phyloP scores from a whole-genome alignment of 768 basidiomycete species.

The Boletus bicolor region DNA sequence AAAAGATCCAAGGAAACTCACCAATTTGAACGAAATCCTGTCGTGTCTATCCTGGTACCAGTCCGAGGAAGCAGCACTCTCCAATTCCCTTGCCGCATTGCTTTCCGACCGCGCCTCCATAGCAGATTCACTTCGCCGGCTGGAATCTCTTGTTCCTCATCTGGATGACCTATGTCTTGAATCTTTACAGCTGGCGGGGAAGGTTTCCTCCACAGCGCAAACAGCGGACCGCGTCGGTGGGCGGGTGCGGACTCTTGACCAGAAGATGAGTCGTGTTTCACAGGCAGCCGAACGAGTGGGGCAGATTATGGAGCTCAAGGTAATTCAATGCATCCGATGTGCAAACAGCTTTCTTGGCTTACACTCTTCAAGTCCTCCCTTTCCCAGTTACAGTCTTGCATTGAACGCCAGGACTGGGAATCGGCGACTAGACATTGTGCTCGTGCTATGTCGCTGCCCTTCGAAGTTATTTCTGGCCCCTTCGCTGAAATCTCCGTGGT shows the following conservation, averaged over 20 bases:
- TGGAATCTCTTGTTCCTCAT: conserved; percentile 57
- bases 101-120: conserved; percentile 70
- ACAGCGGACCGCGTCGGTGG: conserved; percentile 91
- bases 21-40: conserved; percentile 64
- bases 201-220: conserved; percentile 67
- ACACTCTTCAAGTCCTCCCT: conserved; percentile 57
- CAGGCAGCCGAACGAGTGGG: conserved; percentile 90
- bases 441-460: conserved; percentile 82
- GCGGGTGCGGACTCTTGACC: conserved; percentile 82
- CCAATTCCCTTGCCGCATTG: conserved; percentile 65
- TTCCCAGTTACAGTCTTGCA: conserved; percentile 51
- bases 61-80: conserved; percentile 74
- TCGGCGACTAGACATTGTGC: conserved; percentile 88
- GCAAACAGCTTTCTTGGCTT: conserved; percentile 24
- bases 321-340: conserved; percentile 26
- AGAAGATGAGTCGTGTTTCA: conserved; percentile 87
- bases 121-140: conserved; percentile 53
- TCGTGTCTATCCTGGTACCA: conserved; percentile 73
- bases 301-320: conserved; percentile 95
- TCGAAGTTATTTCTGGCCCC: conserved; percentile 71
- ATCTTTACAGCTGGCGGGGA: conserved; percentile 49
- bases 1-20: conserved; percentile 42
- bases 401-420: conserved; percentile 91
- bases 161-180: conserved; percentile 63
- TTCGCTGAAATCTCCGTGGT: conserved; percentile 91